These are phyloP conservation scores for Gnetum montanum DNA, from an alignment of 75 land plant genomes.

Conservation along the genomic window DNA sequence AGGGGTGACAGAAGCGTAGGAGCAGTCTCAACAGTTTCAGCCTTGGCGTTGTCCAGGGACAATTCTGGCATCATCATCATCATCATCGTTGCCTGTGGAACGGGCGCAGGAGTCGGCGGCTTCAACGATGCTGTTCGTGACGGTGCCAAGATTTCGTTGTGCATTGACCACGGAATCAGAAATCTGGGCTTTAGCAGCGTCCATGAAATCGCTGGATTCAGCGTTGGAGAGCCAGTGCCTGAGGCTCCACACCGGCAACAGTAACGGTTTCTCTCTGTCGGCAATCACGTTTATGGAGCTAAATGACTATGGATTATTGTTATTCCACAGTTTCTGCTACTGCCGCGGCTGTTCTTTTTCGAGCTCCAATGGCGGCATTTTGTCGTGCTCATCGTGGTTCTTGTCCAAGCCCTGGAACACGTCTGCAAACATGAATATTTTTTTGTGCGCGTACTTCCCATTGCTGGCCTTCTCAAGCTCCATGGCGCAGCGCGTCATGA, in stretches of 20 bases:
- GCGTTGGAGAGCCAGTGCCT: conserved; percentile 11
- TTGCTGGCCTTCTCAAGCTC: conserved; percentile 6
- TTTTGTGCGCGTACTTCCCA: conserved; percentile 10
- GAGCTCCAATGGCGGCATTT: too few species aligned
- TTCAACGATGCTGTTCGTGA: conserved; percentile 1
- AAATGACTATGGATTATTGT: conserved; percentile 17
- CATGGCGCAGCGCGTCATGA: conserved; percentile 25
- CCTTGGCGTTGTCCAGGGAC: too few species aligned
- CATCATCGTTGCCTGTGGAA: conserved; percentile 10
- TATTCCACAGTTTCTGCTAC: not conserved
- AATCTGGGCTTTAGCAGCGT: not conserved
- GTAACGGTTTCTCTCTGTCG: conserved; percentile 24
- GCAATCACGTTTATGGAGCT: conserved; percentile 9
- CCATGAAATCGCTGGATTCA: not conserved
- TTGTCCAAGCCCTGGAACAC: conserved; percentile 26
- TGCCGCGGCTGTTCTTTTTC: too few species aligned
- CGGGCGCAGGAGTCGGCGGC: not conserved
- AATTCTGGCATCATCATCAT: too few species aligned
- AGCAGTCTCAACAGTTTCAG: too few species aligned
- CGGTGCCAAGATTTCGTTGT: not conserved
- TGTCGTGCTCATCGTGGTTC: conserved; percentile 9
- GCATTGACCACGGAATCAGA: conserved; percentile 1
- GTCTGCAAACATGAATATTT: conserved; percentile 22
- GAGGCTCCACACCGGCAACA: conserved; percentile 34
- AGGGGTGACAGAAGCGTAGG: too few species aligned